A percentile compares a stretch with the other conserved stretches of the same genome.
Conservation (phyloP, 305 asterid genomes). For the Vinca major region DNA sequence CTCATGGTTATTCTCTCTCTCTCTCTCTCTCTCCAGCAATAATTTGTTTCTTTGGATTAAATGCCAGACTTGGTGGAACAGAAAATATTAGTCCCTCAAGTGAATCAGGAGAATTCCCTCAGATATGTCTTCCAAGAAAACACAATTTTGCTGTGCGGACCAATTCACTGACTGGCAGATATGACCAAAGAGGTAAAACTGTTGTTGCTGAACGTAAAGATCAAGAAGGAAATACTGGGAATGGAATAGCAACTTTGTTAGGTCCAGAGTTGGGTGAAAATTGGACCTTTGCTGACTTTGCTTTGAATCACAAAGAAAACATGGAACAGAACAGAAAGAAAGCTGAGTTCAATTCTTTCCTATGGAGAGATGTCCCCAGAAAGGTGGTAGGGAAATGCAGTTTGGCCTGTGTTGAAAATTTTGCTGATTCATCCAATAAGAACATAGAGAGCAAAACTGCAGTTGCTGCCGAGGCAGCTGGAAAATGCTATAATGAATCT, state of each 20-base stretch:
- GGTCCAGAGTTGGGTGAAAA: constrained; percentile 24
- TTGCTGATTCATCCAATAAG: constrained; percentile 5
- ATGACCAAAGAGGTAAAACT: constrained; percentile 1
- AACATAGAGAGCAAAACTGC: not conserved
- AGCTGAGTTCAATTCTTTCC: constrained; percentile 33
- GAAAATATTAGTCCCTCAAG: constrained; percentile 23
- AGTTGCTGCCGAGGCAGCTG: constrained; percentile 22
- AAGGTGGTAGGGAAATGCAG: constrained; percentile 22
- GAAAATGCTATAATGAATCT: constrained; percentile 27
- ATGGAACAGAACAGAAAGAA: constrained; percentile 22
- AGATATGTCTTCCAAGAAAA: constrained; percentile 24
- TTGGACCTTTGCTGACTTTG: constrained; percentile 20
- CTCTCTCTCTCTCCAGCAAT: not conserved
- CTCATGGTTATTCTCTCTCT: not conserved
- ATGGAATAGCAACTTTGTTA: constrained; percentile 21
- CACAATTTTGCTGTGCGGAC: constrained; percentile 26
- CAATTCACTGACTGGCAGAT: constrained; percentile 21
- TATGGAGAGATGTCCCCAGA: constrained; percentile 57
- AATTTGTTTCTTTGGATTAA: constrained; percentile 20
- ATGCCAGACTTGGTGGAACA: constrained; percentile 29
- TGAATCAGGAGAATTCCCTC: constrained; percentile 28
- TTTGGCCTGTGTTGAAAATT: constrained; percentile 3
- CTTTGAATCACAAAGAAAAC: constrained; percentile 23
- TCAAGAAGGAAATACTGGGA: constrained; percentile 24
- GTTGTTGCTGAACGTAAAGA: constrained; percentile 19